Evolutionary conservation across 805 yeast genomes (phyloP).

Genomic region (Candida boleticola): DNA sequence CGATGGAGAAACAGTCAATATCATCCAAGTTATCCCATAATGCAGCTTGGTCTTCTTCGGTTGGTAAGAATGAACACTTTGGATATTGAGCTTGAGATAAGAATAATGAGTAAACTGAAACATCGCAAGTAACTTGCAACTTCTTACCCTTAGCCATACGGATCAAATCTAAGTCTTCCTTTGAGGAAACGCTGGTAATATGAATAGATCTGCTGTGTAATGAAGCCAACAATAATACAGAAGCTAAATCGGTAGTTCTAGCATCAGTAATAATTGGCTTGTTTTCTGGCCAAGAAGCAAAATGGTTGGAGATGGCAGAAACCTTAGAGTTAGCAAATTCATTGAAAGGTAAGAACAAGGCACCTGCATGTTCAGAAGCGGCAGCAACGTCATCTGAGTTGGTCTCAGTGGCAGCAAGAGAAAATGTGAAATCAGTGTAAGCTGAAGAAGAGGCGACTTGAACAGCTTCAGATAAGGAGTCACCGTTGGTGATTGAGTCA

Average conservation of each 20-base stretch:
- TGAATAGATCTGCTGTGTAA: constrained; percentile 83
- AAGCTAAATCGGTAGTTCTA: constrained; percentile 87
- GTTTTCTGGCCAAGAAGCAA: constrained; percentile 76
- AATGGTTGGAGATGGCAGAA: constrained; percentile 74
- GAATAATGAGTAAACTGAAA: constrained; percentile 75
- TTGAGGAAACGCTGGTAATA: constrained; percentile 79
- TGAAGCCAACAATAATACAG: constrained; percentile 84
- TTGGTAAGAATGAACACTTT: constrained; percentile 71
- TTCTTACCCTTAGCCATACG: constrained; percentile 82
- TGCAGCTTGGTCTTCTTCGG: constrained; percentile 74
- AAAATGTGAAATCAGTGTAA: constrained; percentile 77
- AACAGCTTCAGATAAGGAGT: constrained; percentile 63
- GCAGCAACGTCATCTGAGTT: constrained; percentile 63
- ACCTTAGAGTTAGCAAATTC: constrained; percentile 68
- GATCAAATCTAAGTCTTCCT: constrained; percentile 80
- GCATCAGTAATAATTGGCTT: constrained; percentile 94
- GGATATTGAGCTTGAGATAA: constrained; percentile 70
- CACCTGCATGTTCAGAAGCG: constrained; percentile 66
- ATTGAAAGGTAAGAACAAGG: constrained; percentile 78
- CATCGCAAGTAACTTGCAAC: constrained; percentile 86
- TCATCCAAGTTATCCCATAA: constrained; percentile 73
- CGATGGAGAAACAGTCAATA: constrained; percentile 86
- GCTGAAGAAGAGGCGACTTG: constrained; percentile 57
- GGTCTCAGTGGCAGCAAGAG: constrained; percentile 76
- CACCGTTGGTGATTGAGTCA: constrained; percentile 60